phyloP scores from a whole-genome alignment of 306 rosid genomes.

The Prunus kanzakura region DNA sequence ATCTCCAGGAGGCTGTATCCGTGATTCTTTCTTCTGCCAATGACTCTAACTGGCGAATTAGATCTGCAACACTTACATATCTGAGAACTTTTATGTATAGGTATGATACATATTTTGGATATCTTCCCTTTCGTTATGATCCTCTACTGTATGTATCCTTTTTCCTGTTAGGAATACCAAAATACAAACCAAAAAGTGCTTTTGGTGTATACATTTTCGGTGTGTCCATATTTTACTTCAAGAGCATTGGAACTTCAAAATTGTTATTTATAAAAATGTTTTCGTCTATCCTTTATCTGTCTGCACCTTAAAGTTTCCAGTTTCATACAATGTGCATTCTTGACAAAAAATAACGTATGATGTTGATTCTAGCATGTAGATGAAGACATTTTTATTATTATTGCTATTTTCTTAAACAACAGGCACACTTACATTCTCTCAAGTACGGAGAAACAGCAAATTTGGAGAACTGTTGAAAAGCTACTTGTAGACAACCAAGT shows the following conservation, averaged over 20 bases:
- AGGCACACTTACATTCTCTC: slow-evolving; percentile 94
- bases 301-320: neutral
- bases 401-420: slow-evolving; percentile 25
- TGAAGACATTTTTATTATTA: neutral
- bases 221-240: neutral
- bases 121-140: neutral
- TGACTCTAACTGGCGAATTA: slow-evolving; percentile 91
- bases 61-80: slow-evolving; percentile 91
- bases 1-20: slow-evolving; percentile 70
- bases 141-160: neutral
- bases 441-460: slow-evolving; percentile 58
- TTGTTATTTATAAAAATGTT: neutral
- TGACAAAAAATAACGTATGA: neutral
- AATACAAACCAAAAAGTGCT: neutral
- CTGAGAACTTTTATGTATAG: slow-evolving; percentile 95
- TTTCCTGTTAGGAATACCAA: neutral
- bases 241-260: neutral
- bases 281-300: neutral
- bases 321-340: neutral
- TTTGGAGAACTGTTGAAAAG: slow-evolving; percentile 92
- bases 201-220: neutral
- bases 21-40: slow-evolving; percentile 81
- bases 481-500: slow-evolving; percentile 95
- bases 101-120: slow-evolving; percentile 38
- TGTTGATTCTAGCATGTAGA: slow-evolving; percentile 7